Conservation (phyloP, 805 yeast species). For the Ogataea pini region DNA sequence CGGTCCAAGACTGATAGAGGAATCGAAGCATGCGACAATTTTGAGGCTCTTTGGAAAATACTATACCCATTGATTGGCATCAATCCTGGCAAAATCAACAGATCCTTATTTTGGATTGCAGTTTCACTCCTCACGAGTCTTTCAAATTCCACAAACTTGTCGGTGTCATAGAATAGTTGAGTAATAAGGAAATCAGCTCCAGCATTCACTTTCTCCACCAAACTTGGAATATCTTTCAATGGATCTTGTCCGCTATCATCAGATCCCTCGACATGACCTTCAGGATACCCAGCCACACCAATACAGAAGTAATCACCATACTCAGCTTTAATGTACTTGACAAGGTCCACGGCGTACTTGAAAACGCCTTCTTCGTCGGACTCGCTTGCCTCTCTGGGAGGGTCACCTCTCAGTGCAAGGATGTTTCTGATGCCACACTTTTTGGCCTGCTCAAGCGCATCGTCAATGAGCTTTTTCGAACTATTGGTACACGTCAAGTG, state of each 20-base stretch:
- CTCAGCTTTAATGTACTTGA: conserved; percentile 66
- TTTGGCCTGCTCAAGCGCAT: conserved; percentile 72
- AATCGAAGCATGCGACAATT: conserved; percentile 80
- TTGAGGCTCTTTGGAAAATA: conserved; percentile 85
- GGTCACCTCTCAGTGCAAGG: conserved; percentile 93
- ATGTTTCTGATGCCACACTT: conserved; percentile 82
- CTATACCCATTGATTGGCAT: conserved; percentile 89
- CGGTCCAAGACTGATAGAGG: conserved; percentile 55
- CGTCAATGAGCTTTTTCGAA: conserved; percentile 71
- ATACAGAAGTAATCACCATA: conserved; percentile 85
- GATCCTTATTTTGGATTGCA: conserved; percentile 37
- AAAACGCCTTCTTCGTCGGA: conserved; percentile 60
- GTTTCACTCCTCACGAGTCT: conserved; percentile 42
- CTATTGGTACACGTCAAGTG: conserved; percentile 97
- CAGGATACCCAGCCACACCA: conserved; percentile 98
- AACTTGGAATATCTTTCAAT: conserved; percentile 68
- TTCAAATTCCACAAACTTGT: conserved; percentile 70
- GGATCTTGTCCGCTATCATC: conserved; percentile 66
- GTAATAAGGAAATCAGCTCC: conserved; percentile 95
- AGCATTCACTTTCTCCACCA: conserved; percentile 83
- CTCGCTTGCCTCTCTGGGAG: conserved; percentile 64
- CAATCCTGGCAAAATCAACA: conserved; percentile 80
- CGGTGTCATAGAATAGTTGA: conserved; percentile 88
- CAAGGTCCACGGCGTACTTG: conserved; percentile 81
- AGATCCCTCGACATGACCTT: conserved; percentile 92